Base-by-base conservation (phyloP, 1,284 basidiomycete species). In the Fomitopsis palustris region DNA sequence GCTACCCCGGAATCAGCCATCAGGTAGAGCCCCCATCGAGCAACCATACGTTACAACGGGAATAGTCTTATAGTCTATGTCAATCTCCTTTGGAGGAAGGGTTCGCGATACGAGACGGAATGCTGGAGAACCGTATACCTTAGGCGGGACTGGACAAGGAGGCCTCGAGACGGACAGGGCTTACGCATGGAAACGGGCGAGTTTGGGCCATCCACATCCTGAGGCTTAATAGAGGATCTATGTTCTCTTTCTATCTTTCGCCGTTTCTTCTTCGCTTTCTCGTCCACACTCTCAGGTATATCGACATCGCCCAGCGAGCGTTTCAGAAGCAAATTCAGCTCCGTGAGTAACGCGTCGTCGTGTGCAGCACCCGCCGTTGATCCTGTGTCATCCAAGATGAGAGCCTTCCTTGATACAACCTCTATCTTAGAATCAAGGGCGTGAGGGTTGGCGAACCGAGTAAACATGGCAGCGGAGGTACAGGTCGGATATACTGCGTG, bases 81-180 rank as follows among this genome's bases (percentile, higher is more conserved):
- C 63, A 2, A 75, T 65, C 4, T 62, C 19, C 47, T 64, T 70
- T 4, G 73, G 71, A 16, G 62, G 42, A 1, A 58, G 43, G 23
- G 58, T 45, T 1, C 65, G 60, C 21, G 74, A 75, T 6, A 75
- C 45, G 17, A 75, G 64, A n/a, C 73, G 70, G 59, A 74, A 74
- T 6, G 69, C 73, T 74, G 31, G 39, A 38, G 19, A 4, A n/a
- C 41, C 33, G 16, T 14, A 12, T 9, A 43, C 9, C 19, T 42
- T 21, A 14, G 29, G 45, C 21, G 9, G 6, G 19, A 5, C 45
- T 8, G 21, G 25, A 47, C 41, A 43, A 41, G n/a, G n/a, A n/a
- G n/a, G n/a, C 35, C 16, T 37, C 35, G 16, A 2, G 4, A 12
- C 25, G 45, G 12, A 16, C 17, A 7, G 14, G n/a, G 19, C 31